Evolutionary conservation across 495 filamentous ascomycete species (phyloP), one percentile per base, ranked within the genome.

Genomic region (Neurospora africana): DNA sequence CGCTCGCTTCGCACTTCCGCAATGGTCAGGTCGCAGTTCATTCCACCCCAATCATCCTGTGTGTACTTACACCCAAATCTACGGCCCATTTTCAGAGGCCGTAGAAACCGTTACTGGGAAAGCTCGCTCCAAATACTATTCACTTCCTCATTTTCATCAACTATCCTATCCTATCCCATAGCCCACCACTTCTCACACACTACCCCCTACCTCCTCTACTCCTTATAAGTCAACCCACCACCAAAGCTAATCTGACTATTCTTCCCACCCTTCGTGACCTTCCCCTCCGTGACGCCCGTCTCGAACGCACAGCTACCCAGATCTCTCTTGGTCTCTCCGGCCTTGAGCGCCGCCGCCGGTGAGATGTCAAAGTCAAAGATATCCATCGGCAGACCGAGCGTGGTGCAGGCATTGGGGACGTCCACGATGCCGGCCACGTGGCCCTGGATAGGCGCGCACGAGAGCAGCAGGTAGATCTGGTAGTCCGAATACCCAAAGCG

Each of bases 331-430:
- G 89, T 84, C 15, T 65, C 53, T 4, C 27, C 53, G 33, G 84
- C 88, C 15, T 86, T 84, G 0, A 35, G 41, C 19, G 80, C 78
- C 3, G 87, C 87, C 40, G 86, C 84, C 0, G 94, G 93, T 70
- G 89, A 87, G 73, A 97, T 94, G 80, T 97, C 94, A 79, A 98
- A 96, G 78, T 95, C 93, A 76, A 97, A 97, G 69, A 98, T 97
- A 83, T 98, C 94, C 85, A 96, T 93, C 15, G 94, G 94, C 44
- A 98, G 80, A 0, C 93, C 92, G 70, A 98, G 82, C 4, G 94
- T 97, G 36, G 93, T 97, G 79, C 94, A 98, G 0, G 94, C 93
- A 79, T 89, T 88, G 13, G 88, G 85, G 65, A 97, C 92, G 81
- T 98, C 94, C 39, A 97, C 94, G 72, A 98, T 88, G 0, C 95